Evolutionary conservation across 2,329 filamentous ascomycete species (phyloP), one percentile per base, ranked within the genome.

Genomic region (Fusarium decemcellulare): DNA sequence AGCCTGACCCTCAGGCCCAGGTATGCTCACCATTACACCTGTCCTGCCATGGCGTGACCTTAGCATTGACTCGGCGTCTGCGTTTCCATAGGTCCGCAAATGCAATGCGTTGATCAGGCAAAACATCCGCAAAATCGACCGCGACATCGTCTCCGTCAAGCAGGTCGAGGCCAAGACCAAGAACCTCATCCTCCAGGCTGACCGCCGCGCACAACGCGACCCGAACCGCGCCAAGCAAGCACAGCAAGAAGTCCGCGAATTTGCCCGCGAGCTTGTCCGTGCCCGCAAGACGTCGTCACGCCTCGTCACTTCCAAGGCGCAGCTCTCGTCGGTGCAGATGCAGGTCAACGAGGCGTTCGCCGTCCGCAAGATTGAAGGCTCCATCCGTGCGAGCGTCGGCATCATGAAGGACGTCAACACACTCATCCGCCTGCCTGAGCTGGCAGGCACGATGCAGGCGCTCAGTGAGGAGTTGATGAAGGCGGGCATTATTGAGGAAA

Each of bases 381-480:
- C 92, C 76, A 94, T 99, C 76, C 88, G 90, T 72, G 91, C 92
- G 43, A 93, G 91, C 73, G 95, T 95, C 9, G 92, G 93, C 46
- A 95, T 99, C 73, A 98, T 99, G 96, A 95, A 95, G 82, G 94
- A 98, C 79, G 94, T 99, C 63, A 98, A 98, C 80, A 88, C 87
- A 15, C 85, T 98, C 29, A 90, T 98, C 52, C 87, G 91, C 30
- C 81, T 99, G 73, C 96, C 96, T 11, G 93, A 97, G 71, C 85
- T 98, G 66, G 93, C 92, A 18, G 90, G 88, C 14, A 98, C 95
- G 9, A 98, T 98, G 95, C 87, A 90, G 68, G 93, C 97, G 79
- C 84, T 98, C 52, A 92, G 91, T 74, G 87, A 91, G 61, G 96
- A 98, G 85, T 82, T 98, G 72, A 92, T 97, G 80, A 97, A 94